phyloP scores from a whole-genome alignment of 1,139 yeast genomes.

The Debaryomycetaceae sp. region DNA sequence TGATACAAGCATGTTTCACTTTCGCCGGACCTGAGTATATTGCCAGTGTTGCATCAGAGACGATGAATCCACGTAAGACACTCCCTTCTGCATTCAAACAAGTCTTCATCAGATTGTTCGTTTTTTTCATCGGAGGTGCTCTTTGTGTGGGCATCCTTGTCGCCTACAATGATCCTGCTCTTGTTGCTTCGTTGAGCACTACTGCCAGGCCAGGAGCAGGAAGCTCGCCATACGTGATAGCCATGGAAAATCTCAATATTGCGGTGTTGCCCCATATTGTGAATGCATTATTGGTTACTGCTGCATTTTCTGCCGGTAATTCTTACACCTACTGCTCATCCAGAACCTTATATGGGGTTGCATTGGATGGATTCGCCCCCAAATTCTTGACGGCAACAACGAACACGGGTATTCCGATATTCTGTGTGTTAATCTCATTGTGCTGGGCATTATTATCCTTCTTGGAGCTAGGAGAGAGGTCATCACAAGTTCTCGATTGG shows the following conservation, averaged over 20 bases:
- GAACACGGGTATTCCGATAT: slow-evolving; percentile 40
- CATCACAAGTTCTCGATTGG: slow-evolving; percentile 27
- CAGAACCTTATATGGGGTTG: slow-evolving; percentile 30
- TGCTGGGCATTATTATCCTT: slow-evolving; percentile 47
- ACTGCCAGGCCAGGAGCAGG: slow-evolving; percentile 22
- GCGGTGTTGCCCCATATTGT: slow-evolving; percentile 31
- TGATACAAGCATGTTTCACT: slow-evolving; percentile 18
- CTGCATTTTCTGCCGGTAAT: slow-evolving; percentile 50
- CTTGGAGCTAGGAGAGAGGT: slow-evolving; percentile 23
- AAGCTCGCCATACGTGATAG: slow-evolving; percentile 34
- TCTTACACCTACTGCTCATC: slow-evolving; percentile 34
- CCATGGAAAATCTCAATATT: slow-evolving; percentile 34
- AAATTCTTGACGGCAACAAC: slow-evolving; percentile 32
- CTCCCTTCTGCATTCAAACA: slow-evolving; percentile 32
- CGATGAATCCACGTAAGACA: slow-evolving; percentile 28
- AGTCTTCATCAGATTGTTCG: slow-evolving; percentile 27
- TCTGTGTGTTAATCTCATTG: slow-evolving; percentile 35
- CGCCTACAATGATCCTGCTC: slow-evolving; percentile 26
- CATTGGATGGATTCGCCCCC: slow-evolving; percentile 34
- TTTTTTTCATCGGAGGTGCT: slow-evolving; percentile 32
- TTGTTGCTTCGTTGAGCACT: slow-evolving; percentile 25
- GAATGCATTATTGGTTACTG: slow-evolving; percentile 34
- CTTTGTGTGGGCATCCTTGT: slow-evolving; percentile 32
- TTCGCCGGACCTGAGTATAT: slow-evolving; percentile 21
- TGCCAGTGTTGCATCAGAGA: slow-evolving; percentile 18